Base-by-base conservation (phyloP, 2,329 filamentous ascomycete species). In the Blumeria graminis region DNA sequence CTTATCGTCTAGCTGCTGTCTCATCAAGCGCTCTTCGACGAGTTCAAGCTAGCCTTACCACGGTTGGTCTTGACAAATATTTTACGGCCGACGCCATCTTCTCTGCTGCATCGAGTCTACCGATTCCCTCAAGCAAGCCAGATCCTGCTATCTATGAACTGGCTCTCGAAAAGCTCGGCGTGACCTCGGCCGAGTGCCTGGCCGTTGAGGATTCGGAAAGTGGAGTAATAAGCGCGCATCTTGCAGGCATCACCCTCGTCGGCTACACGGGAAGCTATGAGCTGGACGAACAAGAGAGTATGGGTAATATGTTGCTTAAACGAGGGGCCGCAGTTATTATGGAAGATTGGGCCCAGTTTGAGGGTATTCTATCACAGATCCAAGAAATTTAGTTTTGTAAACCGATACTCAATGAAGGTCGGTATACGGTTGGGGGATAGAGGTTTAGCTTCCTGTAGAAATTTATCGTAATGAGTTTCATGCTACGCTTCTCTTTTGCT, bases 181-280 rank as follows among this genome's bases (percentile, higher is more conserved):
- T 83, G 70, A 77, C 76, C 64, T 72, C 86, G 1, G 72, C 72
- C 51, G 82, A 93, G 73, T 81, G 77, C 61, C 75, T 94, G 35
- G 84, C 88, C 28, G 78, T 94, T 58, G 88, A 94, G 74, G 88
- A 94, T 73, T 86, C 81, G 74, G 86, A 85, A 76, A 87, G 82
- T 63, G 88, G 88, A 59, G 84, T 85, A 46, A 77, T 84, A 57
- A 86, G 84, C 61, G 83, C 81, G 58, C 80, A 81, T 64, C 76
- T 84, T 58, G 88, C 88, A 16, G 79, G 80, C 54, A 92, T 94
- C 65, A 82, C 79, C 60, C 80, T 84, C 60, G 80, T 94, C 63
- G 88, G 82, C 56, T 94, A 94, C 69, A 84, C 92, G 34, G 88
- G 88, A 39, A 83, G 83, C 57, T 92, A 90, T 69, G 63, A 66